These are phyloP conservation scores for Conringia planisiliqua DNA, from an alignment of 345 rosid species.

Conservation along the genomic window DNA sequence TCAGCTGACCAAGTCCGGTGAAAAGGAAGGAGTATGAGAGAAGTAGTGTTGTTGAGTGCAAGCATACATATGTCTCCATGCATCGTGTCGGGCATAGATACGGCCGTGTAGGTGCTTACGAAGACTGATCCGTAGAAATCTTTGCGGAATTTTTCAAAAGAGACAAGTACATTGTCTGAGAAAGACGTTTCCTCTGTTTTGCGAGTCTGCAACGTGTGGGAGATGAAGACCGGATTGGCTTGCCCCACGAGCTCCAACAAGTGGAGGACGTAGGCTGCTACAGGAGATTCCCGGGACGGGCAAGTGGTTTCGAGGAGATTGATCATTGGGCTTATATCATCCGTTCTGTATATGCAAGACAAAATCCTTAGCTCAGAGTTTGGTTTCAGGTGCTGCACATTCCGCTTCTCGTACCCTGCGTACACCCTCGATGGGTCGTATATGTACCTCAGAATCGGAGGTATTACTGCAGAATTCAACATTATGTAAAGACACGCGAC, in stretches of 20 bases:
- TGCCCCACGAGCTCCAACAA: constrained; percentile 50
- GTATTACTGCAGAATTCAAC: constrained; percentile 32
- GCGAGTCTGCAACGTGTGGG: constrained; percentile 39
- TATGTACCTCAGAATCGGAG: constrained; percentile 40
- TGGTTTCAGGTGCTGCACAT: constrained; percentile 32
- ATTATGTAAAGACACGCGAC: constrained; percentile 23
- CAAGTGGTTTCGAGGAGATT: constrained; percentile 35
- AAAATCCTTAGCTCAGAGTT: constrained; percentile 41
- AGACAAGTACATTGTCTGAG: constrained; percentile 40
- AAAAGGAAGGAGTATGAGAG: constrained; percentile 56
- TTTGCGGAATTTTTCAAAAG: constrained; percentile 29
- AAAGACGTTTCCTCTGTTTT: constrained; percentile 14
- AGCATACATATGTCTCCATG: constrained; percentile 56
- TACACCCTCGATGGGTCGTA: constrained; percentile 53
- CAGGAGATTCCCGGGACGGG: constrained; percentile 37
- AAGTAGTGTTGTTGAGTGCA: constrained; percentile 44
- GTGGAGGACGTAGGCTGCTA: constrained; percentile 47
- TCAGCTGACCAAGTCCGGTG: constrained; percentile 47
- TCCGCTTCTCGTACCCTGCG: constrained; percentile 44
- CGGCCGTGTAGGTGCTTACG: constrained; percentile 29
- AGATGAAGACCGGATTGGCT: constrained; percentile 44
- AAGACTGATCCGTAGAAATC: constrained; percentile 28
- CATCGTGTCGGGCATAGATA: constrained; percentile 44
- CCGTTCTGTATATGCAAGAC: constrained; percentile 45
- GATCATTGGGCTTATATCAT: constrained; percentile 35